A percentile compares a stretch with the other conserved stretches of the same genome.
Evolutionary conservation across 768 basidiomycete species (phyloP).

Genomic region (Tubosaeta brunneosetosa): DNA sequence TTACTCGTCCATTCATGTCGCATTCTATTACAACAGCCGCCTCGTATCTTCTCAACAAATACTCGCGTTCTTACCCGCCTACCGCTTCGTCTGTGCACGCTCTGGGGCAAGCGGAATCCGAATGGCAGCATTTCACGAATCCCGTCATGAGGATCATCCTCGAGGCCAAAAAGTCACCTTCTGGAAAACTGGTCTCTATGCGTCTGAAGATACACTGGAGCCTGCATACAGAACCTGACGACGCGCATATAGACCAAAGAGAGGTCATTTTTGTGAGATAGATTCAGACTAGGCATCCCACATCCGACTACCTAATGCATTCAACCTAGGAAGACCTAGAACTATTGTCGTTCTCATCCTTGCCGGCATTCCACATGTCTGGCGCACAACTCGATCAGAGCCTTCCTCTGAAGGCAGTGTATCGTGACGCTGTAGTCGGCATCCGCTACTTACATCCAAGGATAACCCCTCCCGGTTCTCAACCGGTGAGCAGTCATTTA

Average conservation of each 20-base stretch:
- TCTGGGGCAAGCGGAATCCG: conserved; percentile 32
- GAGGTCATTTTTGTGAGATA: conserved; percentile 66
- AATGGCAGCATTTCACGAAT: conserved; percentile 80
- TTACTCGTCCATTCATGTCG: conserved; percentile 16
- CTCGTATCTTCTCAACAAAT: conserved; percentile 55
- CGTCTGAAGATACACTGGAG: conserved; percentile 63
- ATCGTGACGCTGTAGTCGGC: conserved; percentile 67
- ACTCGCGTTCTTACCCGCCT: conserved; percentile 57
- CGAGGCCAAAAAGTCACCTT: conserved; percentile 50
- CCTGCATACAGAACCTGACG: conserved; percentile 38
- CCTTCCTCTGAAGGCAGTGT: conserved; percentile 76
- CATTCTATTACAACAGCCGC: conserved; percentile 51
- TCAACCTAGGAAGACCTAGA: conserved; percentile 69
- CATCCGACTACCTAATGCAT: neutral
- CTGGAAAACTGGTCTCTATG: conserved; percentile 56
- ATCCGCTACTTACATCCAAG: conserved; percentile 65
- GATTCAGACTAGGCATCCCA: neutral
- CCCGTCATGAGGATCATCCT: conserved; percentile 59
- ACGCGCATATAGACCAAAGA: conserved; percentile 39
- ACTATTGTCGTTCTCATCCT: conserved; percentile 59
- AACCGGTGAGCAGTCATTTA: conserved; percentile 26
- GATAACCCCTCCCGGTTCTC: conserved; percentile 23
- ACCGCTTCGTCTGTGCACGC: conserved; percentile 4
- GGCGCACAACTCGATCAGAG: conserved; percentile 41
- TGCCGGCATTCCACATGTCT: conserved; percentile 29